Conservation (phyloP, 2,329 filamentous ascomycete genomes). For the Fusarium sacchari region DNA sequence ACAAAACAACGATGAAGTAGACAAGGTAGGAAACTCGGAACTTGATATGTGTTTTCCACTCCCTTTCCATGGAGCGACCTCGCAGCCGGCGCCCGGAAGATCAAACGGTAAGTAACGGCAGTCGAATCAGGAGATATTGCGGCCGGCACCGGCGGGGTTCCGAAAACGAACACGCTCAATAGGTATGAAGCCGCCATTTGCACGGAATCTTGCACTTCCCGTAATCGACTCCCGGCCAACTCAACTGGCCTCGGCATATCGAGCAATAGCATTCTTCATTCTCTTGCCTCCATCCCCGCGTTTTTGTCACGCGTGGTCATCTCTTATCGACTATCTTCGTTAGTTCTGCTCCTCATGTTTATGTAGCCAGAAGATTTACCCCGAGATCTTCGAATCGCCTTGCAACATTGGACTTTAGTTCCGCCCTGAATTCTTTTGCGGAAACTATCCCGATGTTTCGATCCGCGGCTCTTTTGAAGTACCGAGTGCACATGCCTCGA, state of each 20-base stretch:
- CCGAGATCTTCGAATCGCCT: slow-evolving; percentile 11
- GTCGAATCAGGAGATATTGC: slow-evolving; percentile 31
- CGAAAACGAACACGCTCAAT: slow-evolving; percentile 42
- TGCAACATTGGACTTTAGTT: not conserved
- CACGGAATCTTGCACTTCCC: slow-evolving; percentile 9
- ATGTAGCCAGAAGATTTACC: slow-evolving; percentile 2
- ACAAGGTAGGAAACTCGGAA: not conserved
- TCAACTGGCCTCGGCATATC: slow-evolving; percentile 22
- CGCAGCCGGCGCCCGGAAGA: not conserved
- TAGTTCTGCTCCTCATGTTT: slow-evolving; percentile 18
- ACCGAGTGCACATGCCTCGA: slow-evolving; percentile 19
- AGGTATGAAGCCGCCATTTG: not conserved
- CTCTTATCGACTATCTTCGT: not conserved
- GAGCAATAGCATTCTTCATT: slow-evolving; percentile 16
- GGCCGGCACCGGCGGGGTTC: slow-evolving; percentile 25
- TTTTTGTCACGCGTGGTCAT: not conserved
- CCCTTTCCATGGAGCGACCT: not conserved
- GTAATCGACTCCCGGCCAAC: slow-evolving; percentile 12
- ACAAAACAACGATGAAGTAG: not conserved
- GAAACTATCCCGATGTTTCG: not conserved
- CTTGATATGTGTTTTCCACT: slow-evolving; percentile 1
- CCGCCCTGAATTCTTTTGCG: slow-evolving; percentile 1
- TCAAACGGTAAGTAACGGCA: slow-evolving; percentile 8
- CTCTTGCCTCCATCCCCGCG: not conserved
- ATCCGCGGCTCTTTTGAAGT: slow-evolving; percentile 21